A percentile compares a stretch with the other conserved stretches of the same genome.
Conservation (phyloP, 192 early-diverging fungal genomes). For the Coemansia sp. region DNA sequence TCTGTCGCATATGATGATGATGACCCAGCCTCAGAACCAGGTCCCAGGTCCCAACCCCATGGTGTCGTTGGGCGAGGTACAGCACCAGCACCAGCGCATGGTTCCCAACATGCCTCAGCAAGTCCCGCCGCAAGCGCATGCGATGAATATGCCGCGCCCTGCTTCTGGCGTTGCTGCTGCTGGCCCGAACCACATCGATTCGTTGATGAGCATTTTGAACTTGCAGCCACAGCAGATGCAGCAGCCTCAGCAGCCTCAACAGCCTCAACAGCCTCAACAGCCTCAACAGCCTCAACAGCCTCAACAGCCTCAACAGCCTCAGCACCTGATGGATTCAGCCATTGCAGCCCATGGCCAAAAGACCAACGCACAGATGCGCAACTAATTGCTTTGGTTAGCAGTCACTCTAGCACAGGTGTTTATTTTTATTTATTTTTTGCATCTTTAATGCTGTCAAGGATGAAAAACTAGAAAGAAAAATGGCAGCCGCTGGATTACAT, state of each 20-base stretch:
- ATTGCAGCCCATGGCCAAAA: constrained; percentile 1
- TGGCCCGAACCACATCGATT: constrained; percentile 28
- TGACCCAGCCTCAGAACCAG: constrained; percentile 29
- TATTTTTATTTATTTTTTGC: not conserved
- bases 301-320: not conserved
- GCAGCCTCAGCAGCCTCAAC: not conserved
- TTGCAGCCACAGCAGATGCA: constrained; percentile 6
- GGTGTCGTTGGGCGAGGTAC: not conserved
- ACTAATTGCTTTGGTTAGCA: not conserved
- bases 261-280: not conserved
- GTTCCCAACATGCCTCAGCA: constrained; percentile 12
- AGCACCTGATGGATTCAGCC: not conserved
- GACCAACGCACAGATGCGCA: constrained; percentile 1
- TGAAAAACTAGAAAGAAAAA: not conserved
- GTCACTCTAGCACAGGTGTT: not conserved
- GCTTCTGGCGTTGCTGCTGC: not conserved
- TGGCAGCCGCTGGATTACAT: constrained; percentile 10
- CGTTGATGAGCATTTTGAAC: constrained; percentile 38
- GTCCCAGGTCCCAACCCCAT: not conserved
- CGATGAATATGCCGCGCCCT: constrained; percentile 11
- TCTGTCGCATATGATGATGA: constrained; percentile 39
- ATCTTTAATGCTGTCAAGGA: not conserved
- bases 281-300: constrained; percentile 2
- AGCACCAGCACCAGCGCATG: constrained; percentile 13
- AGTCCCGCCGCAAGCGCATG: constrained; percentile 1